Evolutionary conservation across 2,329 filamentous ascomycete species (phyloP), one percentile per base, ranked within the genome.

Genomic region (Graphiopsis chlorocephala): DNA sequence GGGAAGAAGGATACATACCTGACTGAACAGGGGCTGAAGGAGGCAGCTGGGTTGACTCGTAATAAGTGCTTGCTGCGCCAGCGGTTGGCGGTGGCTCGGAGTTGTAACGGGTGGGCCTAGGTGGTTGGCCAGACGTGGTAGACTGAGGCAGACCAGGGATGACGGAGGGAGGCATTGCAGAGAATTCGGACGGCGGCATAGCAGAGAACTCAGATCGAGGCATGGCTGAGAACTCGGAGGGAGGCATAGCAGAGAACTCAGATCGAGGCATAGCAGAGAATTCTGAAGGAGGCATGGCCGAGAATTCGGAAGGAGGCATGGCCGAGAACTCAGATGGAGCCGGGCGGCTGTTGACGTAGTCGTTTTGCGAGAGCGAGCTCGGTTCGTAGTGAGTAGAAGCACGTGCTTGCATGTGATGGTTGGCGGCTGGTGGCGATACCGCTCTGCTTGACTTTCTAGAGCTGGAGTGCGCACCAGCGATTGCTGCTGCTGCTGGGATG

Each of bases 1-100:
- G 76, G 60, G 79, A 78, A 23, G 79, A 73, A 28, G 79, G 73
- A 42, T 79, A 75, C 73, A 81, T 83, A 72, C 78, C 77, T 67
- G 78, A 72, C 65, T 76, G 80, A 20, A 60, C 48, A 48, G 61
- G 28, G 48, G 25, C 52, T 29, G 63, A 52, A 26, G 59, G 17
- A 53, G 66, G 58, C 10, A 53, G 25, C 50, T 53, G 26, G 12
- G 50, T 31, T 17, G 65, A 25, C 17, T 65, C 53, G 56, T 70
- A 68, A 62, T 68, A 69, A 31, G n/a, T n/a, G 10, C 26, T 29
- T 8, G 64, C 63, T 45, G 62, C 65, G 33, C 64, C 68, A 28
- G 38, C 33, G 17, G 45, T 48, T 20, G 53, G 29, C 25, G 38
- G 29, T 4, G 53, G 42, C 28, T 70, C 66, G n/a, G 68, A 68